phyloP scores from a whole-genome alignment of 805 yeast species.

The Grigorovia jiainica region DNA sequence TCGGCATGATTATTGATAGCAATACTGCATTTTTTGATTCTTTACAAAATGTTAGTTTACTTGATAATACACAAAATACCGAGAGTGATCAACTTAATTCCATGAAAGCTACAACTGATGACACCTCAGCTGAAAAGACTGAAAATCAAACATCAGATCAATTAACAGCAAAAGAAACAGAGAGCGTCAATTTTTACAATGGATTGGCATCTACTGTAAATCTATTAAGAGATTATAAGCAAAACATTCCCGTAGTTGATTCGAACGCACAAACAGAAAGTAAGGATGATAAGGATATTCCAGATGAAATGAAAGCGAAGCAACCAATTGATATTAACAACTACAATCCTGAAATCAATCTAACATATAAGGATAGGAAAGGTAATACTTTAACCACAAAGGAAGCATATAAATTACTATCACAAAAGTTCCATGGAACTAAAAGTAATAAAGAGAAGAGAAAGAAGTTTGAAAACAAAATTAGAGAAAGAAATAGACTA shows the following conservation, averaged over 20 bases:
- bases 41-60: slow-evolving; percentile 5
- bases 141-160: neutral
- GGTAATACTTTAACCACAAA: slow-evolving; percentile 54
- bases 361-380: slow-evolving; percentile 53
- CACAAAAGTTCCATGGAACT: slow-evolving; percentile 70
- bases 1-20: slow-evolving; percentile 29
- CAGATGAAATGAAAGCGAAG: neutral
- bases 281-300: slow-evolving; percentile 1
- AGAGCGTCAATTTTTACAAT: slow-evolving; percentile 14
- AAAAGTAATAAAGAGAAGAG: slow-evolving; percentile 21
- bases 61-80: neutral
- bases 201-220: slow-evolving; percentile 25
- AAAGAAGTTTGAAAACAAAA: slow-evolving; percentile 16
- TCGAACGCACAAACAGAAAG: slow-evolving; percentile 7
- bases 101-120: neutral
- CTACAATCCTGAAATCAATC: slow-evolving; percentile 35
- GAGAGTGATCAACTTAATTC: neutral
- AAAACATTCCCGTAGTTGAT: slow-evolving; percentile 1
- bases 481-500: slow-evolving; percentile 15
- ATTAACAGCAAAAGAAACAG: neutral
- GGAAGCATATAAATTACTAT: slow-evolving; percentile 67
- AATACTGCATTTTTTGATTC: slow-evolving; percentile 27
- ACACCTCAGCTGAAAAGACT: neutral
- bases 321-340: slow-evolving; percentile 13
- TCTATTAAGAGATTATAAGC: slow-evolving; percentile 8